Evolutionary conservation across 805 yeast species (phyloP).

Genomic region (Candida hispaniensis): DNA sequence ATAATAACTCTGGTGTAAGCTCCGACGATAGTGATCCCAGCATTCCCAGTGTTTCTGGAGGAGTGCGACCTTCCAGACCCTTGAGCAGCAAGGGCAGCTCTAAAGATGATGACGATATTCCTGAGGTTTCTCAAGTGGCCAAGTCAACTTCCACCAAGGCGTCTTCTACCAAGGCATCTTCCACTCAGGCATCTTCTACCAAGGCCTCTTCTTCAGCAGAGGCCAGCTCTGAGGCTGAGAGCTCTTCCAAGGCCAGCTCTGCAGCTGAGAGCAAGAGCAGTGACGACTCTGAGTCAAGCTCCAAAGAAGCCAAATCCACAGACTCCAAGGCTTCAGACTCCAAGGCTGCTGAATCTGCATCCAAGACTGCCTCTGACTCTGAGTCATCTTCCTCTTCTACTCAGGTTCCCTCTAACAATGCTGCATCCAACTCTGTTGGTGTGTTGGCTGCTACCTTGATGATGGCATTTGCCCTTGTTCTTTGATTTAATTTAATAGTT

Average conservation of each 20-base stretch:
- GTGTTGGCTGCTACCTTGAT: too few relatives aligned
- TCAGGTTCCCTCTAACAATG: too few relatives aligned
- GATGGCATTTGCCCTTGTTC: too few relatives aligned
- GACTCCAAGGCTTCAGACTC: constrained; percentile 19
- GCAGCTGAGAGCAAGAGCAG: constrained; percentile 15
- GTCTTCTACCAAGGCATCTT: constrained; percentile 19
- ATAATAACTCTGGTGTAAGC: constrained; percentile 20
- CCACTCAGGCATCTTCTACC: constrained; percentile 16
- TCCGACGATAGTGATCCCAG: constrained; percentile 12
- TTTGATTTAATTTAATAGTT: too few relatives aligned
- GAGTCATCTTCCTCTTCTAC: too few relatives aligned
- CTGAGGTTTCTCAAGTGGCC: constrained; percentile 18
- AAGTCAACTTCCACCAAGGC: constrained; percentile 6
- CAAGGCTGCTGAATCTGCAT: too few relatives aligned
- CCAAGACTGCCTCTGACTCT: too few relatives aligned
- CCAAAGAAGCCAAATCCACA: constrained; percentile 27
- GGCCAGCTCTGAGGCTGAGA: constrained; percentile 16
- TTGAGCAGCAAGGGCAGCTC: constrained; percentile 5
- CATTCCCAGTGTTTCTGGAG: constrained; percentile 14
- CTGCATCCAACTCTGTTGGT: too few relatives aligned
- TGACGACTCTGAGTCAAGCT: constrained; percentile 31
- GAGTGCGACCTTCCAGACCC: constrained; percentile 13
- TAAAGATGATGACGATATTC: background rate
- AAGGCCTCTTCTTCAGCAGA: constrained; percentile 16
- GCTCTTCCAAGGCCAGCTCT: constrained; percentile 16